Base-by-base conservation (phyloP, 2,329 filamentous ascomycete species). In the Hymenotorrendiella dingleyae region DNA sequence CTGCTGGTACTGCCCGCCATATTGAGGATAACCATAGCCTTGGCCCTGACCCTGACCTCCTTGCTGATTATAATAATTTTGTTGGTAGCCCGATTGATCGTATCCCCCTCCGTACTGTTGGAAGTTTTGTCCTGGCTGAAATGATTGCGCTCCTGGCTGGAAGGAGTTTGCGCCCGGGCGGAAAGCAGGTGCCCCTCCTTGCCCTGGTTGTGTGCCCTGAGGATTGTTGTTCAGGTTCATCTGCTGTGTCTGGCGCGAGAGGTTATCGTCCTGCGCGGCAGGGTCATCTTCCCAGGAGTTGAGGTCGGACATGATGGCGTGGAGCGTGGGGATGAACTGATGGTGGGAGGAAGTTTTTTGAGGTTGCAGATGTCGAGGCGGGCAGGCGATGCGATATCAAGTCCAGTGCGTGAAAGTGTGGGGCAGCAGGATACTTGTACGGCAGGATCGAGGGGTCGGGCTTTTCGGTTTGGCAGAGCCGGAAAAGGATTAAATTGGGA, bases 221-320 rank as follows among this genome's bases (percentile, higher is more conserved):
- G 52, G 53, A 50, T 67, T 65, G 40, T 72, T 70, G 64, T 84
- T 85, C 60, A 90, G 64, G 64, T 88, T 87, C 65, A 89, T 75
- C 64, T 84, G 82, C 64, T 84, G 79, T 57, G 85, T 70, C 72
- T 90, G 86, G 58, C 81, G 80, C 49, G 86, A 78, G 65, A 94
- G 79, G 57, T 86, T 67, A 53, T 77, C 84, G 58, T 90, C 84
- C 72, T 87, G 83, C 50, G 79, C 81, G 42, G 82, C 73, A 59
- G 82, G 81, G 60, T 90, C 86, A 61, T 94, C 88, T 70, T 97
- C 90, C 86, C 93, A 97, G 50, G 89, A 95, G 66, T 94, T 89
- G 60, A 88, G 85, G 66, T 90, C 82, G 58, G 90, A 84, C 89
- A 95, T 95, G 61, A 33, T 56, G 53, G 37, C 23, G 36, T 29